Evolutionary conservation across 352 stramenopile genomes (phyloP), one percentile per base, ranked within the genome.

Genomic region (Phytophthora podocarpi): DNA sequence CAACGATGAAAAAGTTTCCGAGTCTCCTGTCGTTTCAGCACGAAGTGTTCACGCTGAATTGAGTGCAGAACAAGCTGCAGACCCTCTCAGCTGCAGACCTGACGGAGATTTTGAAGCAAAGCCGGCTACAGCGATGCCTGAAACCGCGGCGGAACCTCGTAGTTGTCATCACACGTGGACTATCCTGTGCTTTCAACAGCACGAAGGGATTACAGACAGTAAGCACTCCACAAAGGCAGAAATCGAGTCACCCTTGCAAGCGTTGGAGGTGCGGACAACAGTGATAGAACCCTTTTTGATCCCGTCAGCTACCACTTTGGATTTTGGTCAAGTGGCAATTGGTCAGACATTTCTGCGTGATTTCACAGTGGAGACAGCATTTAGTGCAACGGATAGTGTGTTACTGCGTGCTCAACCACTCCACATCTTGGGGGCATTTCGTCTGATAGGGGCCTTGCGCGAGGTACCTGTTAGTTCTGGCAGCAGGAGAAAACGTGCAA

Each of bases 301-400:
- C 0, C 36, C 76, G 3, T 86, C 80, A 8, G 65, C 74, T 0
- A 58, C 72, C 0, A 56, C 54, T 1, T 54, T 98, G 12, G 68
- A 85, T 28, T 98, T 97, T 63, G 89, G 85, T 8, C 89, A 97
- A 46, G 82, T 97, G 5, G 88, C 91, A 18, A 91, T 97, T 12
- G 90, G 89, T 1, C 83, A 91, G 46, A 69, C 65, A 5, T 67
- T 84, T 9, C 42, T 82, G 0, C 67, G 79, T 5, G 74, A 90
- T 16, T 46, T 97, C n/a, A 66, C 52, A 16, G 50, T 97, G 7
- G 78, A 75, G 3, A 90, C 68, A 35, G 74, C 24, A 75, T 64
- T 46, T 3, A 23, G 4, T 16, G 26, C 47, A 0, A 39, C 37
- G 1, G 76, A 78, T 15, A 60, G 36, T 30, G 46, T 93, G 0